Percentiles rank a stretch among this genome's conserved stretches.
These are phyloP conservation scores for Naegleria lovaniensis DNA, from an alignment of 208 protist genomes.

Conservation along the genomic window DNA sequence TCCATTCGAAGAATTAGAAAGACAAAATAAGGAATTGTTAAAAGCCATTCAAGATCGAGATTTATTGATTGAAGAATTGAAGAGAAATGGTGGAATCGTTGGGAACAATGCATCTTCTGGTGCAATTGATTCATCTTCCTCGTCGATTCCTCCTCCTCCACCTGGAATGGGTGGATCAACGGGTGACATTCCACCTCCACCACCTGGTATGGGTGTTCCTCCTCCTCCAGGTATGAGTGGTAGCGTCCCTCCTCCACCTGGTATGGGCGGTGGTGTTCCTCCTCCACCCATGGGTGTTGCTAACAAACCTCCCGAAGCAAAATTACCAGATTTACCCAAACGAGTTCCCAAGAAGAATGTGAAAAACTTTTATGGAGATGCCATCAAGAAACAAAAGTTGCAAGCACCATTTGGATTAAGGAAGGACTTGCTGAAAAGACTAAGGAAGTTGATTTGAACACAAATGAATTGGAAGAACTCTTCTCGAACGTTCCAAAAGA, in stretches of 20 bases:
- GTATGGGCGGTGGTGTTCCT: background rate
- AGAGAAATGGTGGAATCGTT: background rate
- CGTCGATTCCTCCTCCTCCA: background rate
- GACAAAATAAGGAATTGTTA: background rate
- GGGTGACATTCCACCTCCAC: background rate
- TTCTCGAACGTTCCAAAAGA: background rate
- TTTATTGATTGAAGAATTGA: background rate
- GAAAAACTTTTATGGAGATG: constrained; percentile 14
- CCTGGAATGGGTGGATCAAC: background rate
- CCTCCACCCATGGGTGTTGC: background rate
- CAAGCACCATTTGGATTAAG: background rate
- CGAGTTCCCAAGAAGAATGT: background rate
- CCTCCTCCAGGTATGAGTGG: background rate
- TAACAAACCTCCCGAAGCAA: background rate
- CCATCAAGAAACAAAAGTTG: background rate
- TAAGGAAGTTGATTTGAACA: background rate
- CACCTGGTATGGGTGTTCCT: constrained; percentile 14
- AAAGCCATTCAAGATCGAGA: background rate
- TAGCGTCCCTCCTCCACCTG: background rate
- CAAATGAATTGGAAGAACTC: constrained; percentile 6
- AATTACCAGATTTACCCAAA: constrained; percentile 2
- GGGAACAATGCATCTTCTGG: background rate
- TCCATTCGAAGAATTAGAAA: background rate
- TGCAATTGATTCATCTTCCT: background rate
- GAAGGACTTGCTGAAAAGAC: background rate